Base-by-base conservation (phyloP, 2,329 filamentous ascomycete species). In the Aspergillus sclerotialis region DNA sequence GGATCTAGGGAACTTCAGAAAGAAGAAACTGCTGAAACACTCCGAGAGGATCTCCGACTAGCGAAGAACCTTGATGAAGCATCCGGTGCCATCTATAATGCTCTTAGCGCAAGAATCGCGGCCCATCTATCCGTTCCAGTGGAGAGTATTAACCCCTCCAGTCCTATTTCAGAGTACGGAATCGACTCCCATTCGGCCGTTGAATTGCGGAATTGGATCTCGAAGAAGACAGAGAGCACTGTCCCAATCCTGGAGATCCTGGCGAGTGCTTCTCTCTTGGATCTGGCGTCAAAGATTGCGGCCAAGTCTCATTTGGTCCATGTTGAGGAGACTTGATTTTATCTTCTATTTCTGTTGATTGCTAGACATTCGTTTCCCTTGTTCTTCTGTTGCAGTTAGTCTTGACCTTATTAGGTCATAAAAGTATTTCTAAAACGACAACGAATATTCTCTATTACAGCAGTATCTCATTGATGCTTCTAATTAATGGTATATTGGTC, bases 121-220 rank as follows among this genome's bases (percentile, higher is more conserved):
- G 19, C 36, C 2, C 43, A 49, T 26, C 38, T 53, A 5, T 37
- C 40, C 7, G 39, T 52, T 1, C 35, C 45, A 0, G 31, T 40
- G 1, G 48, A 54, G 10, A 48, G 37, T 5, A 50, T 53, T 17
- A 31, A 42, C 21, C 41, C 41, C 10, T 28, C 31, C 2, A 52
- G 50, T 38, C 45, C 55, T 2, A 47, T 60, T 1, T 52, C 54
- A 1, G 52, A 55, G 7, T 63, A 59, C 24, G 63, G 65, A 0
- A 55, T 66, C 14, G 64, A 68, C 41, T 65, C 63, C 4, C 55
- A 69, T 4, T 58, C 70, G 15, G 67, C 66, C 0, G 59, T 70
- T 2, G 67, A 71, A 40, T 27, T 70, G 21, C 40, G 66, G 2
- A 65, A 63, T 21, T 69, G 65, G 65, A 44, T 69, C 4, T 43